A percentile compares a stretch with the other conserved stretches of the same genome.
Evolutionary conservation across 306 rosid genomes (phyloP).

Genomic region (Quercus berberidifolia): DNA sequence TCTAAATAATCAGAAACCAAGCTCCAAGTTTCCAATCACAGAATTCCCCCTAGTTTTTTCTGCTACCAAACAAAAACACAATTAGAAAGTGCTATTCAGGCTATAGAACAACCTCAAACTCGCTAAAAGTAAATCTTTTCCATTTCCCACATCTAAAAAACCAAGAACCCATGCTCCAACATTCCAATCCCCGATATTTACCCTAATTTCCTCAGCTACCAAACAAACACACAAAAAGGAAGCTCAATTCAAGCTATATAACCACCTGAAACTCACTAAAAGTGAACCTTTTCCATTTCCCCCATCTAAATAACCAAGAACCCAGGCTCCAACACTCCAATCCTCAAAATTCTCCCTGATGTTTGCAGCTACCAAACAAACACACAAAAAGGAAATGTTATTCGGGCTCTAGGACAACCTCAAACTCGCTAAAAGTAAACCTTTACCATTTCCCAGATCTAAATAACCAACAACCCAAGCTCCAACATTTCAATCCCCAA

Average conservation of each 20-base stretch:
- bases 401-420: not conserved
- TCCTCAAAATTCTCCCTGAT: not conserved
- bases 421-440: not conserved
- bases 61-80: conserved; percentile 9
- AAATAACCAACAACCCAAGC: not conserved
- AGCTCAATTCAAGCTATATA: not conserved
- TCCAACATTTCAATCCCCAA: not conserved
- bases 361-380: conserved; percentile 5
- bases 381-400: not conserved
- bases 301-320: not conserved
- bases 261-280: not conserved
- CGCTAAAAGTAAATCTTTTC: not conserved
- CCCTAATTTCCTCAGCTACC: not conserved
- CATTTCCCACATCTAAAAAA: not conserved
- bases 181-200: not conserved
- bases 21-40: not conserved
- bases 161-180: not conserved
- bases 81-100: not conserved
- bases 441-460: not conserved
- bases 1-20: not conserved
- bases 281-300: not conserved
- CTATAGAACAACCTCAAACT: not conserved
- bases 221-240: not conserved
- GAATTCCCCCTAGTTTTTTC: not conserved
- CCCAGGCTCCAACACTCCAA: not conserved